Base-by-base conservation (phyloP, 1,284 basidiomycete species). In the Neolentinus lepideus region DNA sequence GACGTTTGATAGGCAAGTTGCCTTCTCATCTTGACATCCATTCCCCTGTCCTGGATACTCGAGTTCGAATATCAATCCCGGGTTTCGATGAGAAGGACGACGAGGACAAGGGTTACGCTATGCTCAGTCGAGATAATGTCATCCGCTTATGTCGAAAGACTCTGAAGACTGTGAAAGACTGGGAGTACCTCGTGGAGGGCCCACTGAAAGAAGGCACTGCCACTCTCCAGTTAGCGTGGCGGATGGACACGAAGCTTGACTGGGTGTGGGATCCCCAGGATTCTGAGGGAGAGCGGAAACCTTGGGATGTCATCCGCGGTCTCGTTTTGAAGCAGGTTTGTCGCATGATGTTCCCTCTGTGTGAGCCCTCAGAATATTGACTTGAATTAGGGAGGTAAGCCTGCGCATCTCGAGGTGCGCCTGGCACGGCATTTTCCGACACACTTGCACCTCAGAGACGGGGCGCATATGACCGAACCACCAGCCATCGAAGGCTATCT, bases 401-500 rank as follows among this genome's bases (percentile, higher is more conserved):
- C 77, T 10, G 78, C 84, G 6, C 75, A 81, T 25, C 75, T 94
- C 12, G 92, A 94, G 66, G 71, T 93, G 52, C 80, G 90, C 2
- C 66, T 88, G 1, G 83, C 80, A 21, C 76, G 81, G 52, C 92
- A 94, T 67, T 75, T 74, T 29, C 79, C 84, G 0, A 79, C 76
- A 2, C 71, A 74, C 47, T 64, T 90, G 24, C 75, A 76, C 58
- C 67, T 81, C 16, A 78, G 77, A 57, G 76, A 81, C 58, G 84
- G 83, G 50, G 77, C 71, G 16, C 73, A 70, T 45, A 63, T 91
- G 12, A 68, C 77, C 19, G 89, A 94, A 64, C 92, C 92, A 1
- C 81, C 83, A 0, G 79, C 81, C 1, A 72, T 94, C 48, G 92
- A 94, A 69, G 92, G 92, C 1, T 94, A 88, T 68, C 69, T 92